phyloP scores from a whole-genome alignment of 2,329 filamentous ascomycete genomes.

The Fusarium humuli region DNA sequence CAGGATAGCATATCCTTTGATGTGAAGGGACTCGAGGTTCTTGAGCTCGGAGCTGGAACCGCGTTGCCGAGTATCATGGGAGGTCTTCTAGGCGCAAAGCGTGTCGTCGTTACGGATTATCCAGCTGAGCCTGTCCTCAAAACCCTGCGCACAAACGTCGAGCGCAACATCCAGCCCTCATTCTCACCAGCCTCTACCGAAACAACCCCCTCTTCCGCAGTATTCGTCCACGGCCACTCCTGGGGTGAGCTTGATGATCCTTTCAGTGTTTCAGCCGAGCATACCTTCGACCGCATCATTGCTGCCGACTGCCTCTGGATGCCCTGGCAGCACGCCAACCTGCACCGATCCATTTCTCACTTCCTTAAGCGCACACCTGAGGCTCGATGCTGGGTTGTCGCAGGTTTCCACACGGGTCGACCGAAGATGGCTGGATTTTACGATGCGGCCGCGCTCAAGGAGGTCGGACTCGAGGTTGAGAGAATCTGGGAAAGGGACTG shows the following conservation, averaged over 20 bases:
- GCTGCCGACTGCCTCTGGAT: constrained; percentile 82
- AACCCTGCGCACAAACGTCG: constrained; percentile 69
- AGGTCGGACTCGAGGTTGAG: constrained; percentile 69
- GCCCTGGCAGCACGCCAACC: constrained; percentile 76
- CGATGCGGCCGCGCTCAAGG: constrained; percentile 57
- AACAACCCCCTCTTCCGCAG: constrained; percentile 28
- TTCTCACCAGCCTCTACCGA: constrained; percentile 49
- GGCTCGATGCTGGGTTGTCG: constrained; percentile 72
- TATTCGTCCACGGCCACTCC: constrained; percentile 68
- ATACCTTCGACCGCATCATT: constrained; percentile 71
- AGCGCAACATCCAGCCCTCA: constrained; percentile 58
- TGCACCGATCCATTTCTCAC: constrained; percentile 70
- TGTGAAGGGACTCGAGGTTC: constrained; percentile 62
- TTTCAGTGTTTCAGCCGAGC: constrained; percentile 45
- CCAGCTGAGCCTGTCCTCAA: constrained; percentile 69
- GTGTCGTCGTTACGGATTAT: constrained; percentile 75
- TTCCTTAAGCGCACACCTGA: constrained; percentile 62
- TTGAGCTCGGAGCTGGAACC: constrained; percentile 77
- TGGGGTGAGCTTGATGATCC: constrained; percentile 68
- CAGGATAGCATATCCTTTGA: constrained; percentile 52
- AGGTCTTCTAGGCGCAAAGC: constrained; percentile 58
- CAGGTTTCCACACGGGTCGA: constrained; percentile 78
- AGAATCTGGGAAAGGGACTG: constrained; percentile 77
- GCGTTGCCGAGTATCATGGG: constrained; percentile 65
- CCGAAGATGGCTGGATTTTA: constrained; percentile 75